Base-by-base conservation (phyloP, 2,329 filamentous ascomycete species). In the Coniochaeta hoffmannii region DNA sequence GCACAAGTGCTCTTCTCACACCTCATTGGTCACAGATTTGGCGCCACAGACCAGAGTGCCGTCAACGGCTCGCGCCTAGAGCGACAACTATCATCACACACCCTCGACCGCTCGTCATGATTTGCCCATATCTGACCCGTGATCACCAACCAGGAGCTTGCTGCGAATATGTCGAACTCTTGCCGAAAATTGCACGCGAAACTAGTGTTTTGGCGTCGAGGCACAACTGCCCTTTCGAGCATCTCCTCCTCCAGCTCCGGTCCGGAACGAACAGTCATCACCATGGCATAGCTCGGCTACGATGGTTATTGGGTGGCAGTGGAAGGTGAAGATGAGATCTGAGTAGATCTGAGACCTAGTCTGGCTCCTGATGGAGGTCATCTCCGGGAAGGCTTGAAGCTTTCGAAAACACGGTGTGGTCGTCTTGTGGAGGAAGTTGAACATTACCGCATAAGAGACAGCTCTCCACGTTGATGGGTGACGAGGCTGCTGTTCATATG, bases 391-490 rank as follows among this genome's bases (percentile, higher is more conserved):
- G 36, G 36, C 36, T 41, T 22, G 36, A 41, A 8, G 36, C 36
- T 41, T 19, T 19, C 36, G 4, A 19, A 22, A 19, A 4, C 36
- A 19, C 12, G 36, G 12, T 11, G 10, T 41, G 36, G 17, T 10
- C 36, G n/a, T 22, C 49, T n/a, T 28, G 32, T 32, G 49, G 26
- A 53, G 36, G 52, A 46, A 19, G 52, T 26, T 53, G 52, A n/a
- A 36, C n/a, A 36, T 35, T 4, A 15, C n/a, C 34, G 7, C 36
- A 41, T 41, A 41, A 41, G 36, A 41, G 22, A 22, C 36, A 41
- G 8, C 8, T 22, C 10, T 19, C 17, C 17, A 19, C n/a, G n/a
- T n/a, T 15, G 11, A 15, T 15, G 36, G 10, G n/a, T 19, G 17
- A 41, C 36, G 36, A 22, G 10, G 19, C 6, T 14, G 9, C 17